Conservation (phyloP, 768 basidiomycete species). For the Phaffia tasmanica region DNA sequence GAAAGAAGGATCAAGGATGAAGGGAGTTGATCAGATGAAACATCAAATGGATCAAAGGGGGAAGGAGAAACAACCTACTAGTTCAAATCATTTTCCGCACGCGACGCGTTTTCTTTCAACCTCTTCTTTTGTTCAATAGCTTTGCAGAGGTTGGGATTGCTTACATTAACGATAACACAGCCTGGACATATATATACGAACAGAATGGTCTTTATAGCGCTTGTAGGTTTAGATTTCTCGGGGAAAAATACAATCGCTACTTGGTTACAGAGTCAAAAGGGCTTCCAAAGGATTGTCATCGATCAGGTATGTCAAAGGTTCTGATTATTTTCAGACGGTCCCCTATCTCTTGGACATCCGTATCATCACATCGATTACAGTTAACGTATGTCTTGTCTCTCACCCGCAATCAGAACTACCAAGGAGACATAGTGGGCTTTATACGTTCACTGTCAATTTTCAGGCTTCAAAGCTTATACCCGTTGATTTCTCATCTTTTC, state of each 20-base stretch:
- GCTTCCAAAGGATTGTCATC: conserved; percentile 36
- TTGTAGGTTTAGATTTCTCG: conserved; percentile 39
- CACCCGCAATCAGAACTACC: conserved; percentile 18
- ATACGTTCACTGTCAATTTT: background rate
- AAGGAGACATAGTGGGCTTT: conserved; percentile 26
- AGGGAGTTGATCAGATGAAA: too few species aligned
- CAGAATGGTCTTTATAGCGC: conserved; percentile 37
- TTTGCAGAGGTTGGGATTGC: too few species aligned
- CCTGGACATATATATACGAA: too few species aligned
- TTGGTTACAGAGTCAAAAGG: conserved; percentile 35
- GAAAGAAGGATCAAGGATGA: too few species aligned
- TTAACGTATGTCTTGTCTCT: background rate
- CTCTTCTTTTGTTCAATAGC: too few species aligned
- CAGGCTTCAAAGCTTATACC: background rate
- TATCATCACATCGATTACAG: background rate
- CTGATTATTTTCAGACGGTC: background rate
- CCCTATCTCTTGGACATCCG: background rate
- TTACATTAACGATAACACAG: too few species aligned
- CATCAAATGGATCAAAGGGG: too few species aligned
- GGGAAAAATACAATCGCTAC: conserved; percentile 39
- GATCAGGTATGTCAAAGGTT: conserved; percentile 11
- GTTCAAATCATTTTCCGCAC: too few species aligned
- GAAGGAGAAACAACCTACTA: too few species aligned
- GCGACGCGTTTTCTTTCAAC: too few species aligned
- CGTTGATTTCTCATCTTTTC: background rate